A percentile compares a stretch with the other conserved stretches of the same genome.
These are phyloP conservation scores for Vicia sativa DNA, from an alignment of 306 rosid genomes.

Conservation along the genomic window DNA sequence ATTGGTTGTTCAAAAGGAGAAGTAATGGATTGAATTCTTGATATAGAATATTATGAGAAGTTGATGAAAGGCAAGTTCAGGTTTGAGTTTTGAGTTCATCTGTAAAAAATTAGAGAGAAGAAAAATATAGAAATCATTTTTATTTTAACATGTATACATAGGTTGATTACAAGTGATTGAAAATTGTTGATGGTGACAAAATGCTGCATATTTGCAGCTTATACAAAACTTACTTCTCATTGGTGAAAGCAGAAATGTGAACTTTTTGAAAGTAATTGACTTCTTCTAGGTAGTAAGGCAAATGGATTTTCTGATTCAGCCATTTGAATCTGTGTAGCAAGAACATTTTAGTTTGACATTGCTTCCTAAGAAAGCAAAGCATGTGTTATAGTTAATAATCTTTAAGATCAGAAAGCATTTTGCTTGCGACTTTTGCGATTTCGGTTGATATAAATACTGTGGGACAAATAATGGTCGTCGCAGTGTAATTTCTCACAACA, in stretches of 20 bases:
- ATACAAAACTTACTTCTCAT: slow-evolving; percentile 23
- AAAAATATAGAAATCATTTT: slow-evolving; percentile 32
- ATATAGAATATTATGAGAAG: slow-evolving; percentile 42
- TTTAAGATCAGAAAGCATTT: no score
- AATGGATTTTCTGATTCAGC: no score
- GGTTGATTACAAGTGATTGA: slow-evolving; percentile 37
- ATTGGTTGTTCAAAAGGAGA: slow-evolving; percentile 59
- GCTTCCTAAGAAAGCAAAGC: no score
- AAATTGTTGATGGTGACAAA: slow-evolving; percentile 30
- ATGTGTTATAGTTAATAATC: no score
- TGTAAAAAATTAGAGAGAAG: slow-evolving; percentile 6
- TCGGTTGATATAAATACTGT: no score
- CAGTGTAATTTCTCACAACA: no score
- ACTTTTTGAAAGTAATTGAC: not conserved
- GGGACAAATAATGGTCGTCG: no score
- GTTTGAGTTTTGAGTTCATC: slow-evolving; percentile 37
- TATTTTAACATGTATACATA: slow-evolving; percentile 38
- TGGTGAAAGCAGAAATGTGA: slow-evolving; percentile 29
- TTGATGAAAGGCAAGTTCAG: slow-evolving; percentile 17
- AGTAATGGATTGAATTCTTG: slow-evolving; percentile 39
- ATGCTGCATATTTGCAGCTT: slow-evolving; percentile 31
- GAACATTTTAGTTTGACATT: no score
- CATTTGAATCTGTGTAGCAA: no score
- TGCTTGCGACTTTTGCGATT: no score
- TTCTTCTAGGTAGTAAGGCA: not conserved